Base-by-base conservation (phyloP, 768 basidiomycete genomes). In the Suillus subluteus region DNA sequence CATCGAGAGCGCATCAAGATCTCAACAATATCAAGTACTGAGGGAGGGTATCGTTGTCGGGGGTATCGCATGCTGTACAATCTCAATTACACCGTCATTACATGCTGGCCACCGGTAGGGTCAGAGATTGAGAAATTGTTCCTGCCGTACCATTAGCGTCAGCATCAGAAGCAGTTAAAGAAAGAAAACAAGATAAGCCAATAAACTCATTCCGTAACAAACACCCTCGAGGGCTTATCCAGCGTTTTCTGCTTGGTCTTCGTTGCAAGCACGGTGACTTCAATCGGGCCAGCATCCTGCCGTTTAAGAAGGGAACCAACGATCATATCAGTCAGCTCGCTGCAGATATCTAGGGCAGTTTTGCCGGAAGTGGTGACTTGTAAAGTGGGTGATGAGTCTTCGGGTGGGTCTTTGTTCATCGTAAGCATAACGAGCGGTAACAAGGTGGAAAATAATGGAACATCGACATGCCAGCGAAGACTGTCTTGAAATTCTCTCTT, bases 161-260 rank as follows among this genome's bases (percentile, higher is more conserved):
- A 55, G 54, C 26, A 18, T 18, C 16, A 32, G 32, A 5, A 32
- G 9, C 50, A 12, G 26, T 48, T n/a, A 32, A 1, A 32, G 3
- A 32, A 32, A 2, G 32, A 32, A 32, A 32, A 32, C 1, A 32
- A 32, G 32, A 2, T 2, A 32, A 32, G 32, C 32, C 5, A n/a
- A 13, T 11, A 37, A 23, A 56, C 56, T 58, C 56, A 58, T 35
- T 58, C 6, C 1, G 21, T 2, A 37, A 15, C 3, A 15, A 4
- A 58, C 2, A 1, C n/a, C 35, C 0, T 58, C 12, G 37, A 7
- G 2, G 0, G 2, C 55, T 4, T 6, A 9, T 2, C 9, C 32
- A 13, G 4, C 1, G 0, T 18, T 12, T 35, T 56, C 0, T 35
- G 9, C 6, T 1, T 56, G 21, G 0, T n/a, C 18, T 5, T 21